Conservation (phyloP, 73 alveolate species). For the Tetrahymena borealis region DNA sequence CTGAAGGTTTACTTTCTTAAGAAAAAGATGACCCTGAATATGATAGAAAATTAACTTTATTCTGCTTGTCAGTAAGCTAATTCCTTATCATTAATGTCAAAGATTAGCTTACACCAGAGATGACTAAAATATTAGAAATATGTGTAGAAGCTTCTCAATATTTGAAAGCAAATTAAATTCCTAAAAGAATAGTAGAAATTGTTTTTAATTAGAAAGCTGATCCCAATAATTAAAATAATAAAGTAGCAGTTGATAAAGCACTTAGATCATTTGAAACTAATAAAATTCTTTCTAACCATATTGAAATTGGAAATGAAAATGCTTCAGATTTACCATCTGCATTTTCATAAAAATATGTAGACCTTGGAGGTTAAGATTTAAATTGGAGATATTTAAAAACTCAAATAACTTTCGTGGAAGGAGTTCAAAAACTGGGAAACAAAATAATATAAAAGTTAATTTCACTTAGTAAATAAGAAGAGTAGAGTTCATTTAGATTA, state of each 20-base stretch:
- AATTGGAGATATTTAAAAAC: neutral
- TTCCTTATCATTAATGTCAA: neutral
- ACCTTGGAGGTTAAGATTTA: neutral
- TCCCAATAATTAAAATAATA: neutral
- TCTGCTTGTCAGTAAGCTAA: neutral
- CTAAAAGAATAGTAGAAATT: neutral
- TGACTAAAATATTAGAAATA: neutral
- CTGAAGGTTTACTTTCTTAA: conserved; percentile 24
- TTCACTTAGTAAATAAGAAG: neutral
- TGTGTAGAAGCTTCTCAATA: neutral
- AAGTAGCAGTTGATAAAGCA: neutral
- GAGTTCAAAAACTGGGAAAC: neutral
- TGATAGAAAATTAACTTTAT: neutral
- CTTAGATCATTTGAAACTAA: neutral
- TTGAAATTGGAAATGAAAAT: neutral
- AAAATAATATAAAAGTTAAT: neutral
- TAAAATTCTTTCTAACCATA: neutral
- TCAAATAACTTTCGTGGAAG: neutral
- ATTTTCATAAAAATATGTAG: neutral
- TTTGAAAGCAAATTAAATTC: neutral
- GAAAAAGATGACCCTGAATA: neutral
- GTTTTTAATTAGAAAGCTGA: neutral
- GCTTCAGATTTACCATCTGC: neutral
- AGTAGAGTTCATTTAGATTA: neutral
- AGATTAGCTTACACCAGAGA: neutral